Percentiles rank a stretch among this genome's conserved stretches.
Evolutionary conservation across 352 stramenopile genomes (phyloP).

Genomic region (Globisporangium perplexum): DNA sequence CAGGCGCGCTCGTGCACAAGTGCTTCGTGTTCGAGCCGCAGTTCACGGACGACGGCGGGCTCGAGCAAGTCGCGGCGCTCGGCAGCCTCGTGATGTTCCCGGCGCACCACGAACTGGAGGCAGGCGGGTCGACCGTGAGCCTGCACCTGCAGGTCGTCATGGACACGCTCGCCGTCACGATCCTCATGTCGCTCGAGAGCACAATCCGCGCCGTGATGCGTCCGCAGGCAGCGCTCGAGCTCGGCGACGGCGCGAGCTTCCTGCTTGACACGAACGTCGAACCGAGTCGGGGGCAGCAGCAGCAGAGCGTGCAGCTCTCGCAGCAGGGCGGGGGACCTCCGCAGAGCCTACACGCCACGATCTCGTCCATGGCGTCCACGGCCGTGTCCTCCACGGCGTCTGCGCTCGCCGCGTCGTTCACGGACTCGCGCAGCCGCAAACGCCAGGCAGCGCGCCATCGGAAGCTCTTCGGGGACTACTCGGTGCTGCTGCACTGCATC

Average conservation of each 20-base stretch:
- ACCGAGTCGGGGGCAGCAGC: constrained; percentile 23
- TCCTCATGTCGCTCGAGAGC: constrained; percentile 80
- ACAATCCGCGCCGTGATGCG: constrained; percentile 55
- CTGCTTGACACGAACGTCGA: constrained; percentile 78
- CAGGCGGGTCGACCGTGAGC: constrained; percentile 66
- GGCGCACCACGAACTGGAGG: constrained; percentile 59
- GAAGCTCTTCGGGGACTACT: constrained; percentile 82
- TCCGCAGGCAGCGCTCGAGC: constrained; percentile 25
- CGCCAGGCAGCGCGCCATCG: constrained; percentile 51
- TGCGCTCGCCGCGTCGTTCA: constrained; percentile 22
- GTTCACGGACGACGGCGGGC: constrained; percentile 45
- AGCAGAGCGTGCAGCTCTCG: constrained; percentile 15
- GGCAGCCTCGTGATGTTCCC: constrained; percentile 81
- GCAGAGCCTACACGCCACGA: constrained; percentile 10
- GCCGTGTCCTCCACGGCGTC: constrained; percentile 28
- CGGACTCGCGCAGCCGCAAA: constrained; percentile 47
- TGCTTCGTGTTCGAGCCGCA: constrained; percentile 82
- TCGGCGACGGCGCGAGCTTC: constrained; percentile 34
- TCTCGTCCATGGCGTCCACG: constrained; percentile 13
- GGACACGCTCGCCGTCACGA: constrained; percentile 74
- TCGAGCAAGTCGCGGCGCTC: constrained; percentile 52
- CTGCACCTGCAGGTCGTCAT: constrained; percentile 78
- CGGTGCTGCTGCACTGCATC: constrained; percentile 55
- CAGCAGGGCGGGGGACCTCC: constrained; percentile 12
- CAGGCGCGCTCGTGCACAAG: constrained; percentile 66